Evolutionary conservation across 2,329 filamentous ascomycete species (phyloP).

Genomic region (Intubia oerlemansii): DNA sequence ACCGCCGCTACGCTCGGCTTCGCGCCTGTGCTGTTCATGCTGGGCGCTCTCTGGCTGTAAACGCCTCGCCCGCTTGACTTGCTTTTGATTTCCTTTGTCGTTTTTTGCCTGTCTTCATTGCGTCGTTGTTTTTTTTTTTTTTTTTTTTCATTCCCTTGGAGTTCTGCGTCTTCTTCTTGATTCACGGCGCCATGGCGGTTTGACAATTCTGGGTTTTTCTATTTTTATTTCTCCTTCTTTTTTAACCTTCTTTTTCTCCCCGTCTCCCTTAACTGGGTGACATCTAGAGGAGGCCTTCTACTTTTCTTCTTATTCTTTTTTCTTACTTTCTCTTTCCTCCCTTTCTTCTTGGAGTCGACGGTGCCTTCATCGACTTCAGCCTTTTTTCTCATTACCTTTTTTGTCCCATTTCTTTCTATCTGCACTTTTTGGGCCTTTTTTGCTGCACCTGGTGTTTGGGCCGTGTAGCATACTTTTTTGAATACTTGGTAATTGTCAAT

Average conservation of each 20-base stretch:
- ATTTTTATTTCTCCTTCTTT: background rate
- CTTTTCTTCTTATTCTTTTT: background rate
- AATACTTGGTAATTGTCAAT: too few species aligned
- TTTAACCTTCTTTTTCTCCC: background rate
- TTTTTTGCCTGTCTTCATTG: background rate
- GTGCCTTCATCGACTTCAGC: too few species aligned
- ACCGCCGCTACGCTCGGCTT: conserved; percentile 2
- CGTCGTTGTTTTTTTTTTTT: background rate
- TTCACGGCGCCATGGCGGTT: background rate
- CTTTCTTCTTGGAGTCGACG: too few species aligned
- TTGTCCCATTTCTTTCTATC: too few species aligned
- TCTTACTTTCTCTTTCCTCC: background rate
- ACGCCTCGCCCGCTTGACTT: background rate
- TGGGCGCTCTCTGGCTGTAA: conserved; percentile 5
- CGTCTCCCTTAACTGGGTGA: background rate
- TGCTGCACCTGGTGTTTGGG: too few species aligned
- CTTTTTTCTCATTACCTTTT: too few species aligned
- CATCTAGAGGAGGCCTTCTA: background rate
- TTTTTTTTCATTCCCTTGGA: background rate
- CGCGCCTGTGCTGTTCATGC: conserved; percentile 3
- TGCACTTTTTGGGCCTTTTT: too few species aligned
- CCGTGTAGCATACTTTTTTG: too few species aligned
- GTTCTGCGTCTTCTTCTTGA: background rate
- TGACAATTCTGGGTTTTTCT: background rate
- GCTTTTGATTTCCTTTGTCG: background rate